Evolutionary conservation across 495 filamentous ascomycete species (phyloP).

Genomic region (Aspergillus kassunensis): DNA sequence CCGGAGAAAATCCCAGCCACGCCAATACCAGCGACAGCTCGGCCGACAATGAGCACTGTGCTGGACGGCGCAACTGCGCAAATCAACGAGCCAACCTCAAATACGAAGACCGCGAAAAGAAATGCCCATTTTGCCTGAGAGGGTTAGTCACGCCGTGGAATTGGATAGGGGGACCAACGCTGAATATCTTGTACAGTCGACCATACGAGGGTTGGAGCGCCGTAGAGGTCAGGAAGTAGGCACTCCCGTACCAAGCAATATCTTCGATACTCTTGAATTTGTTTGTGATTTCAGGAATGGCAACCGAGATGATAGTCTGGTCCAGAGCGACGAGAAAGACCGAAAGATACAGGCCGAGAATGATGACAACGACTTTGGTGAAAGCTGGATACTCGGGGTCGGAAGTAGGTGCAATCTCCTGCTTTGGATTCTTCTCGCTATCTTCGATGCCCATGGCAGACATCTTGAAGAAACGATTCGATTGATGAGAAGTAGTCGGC

Average conservation of each 20-base stretch:
- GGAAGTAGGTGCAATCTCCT: neutral
- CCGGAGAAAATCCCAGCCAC: conserved; percentile 73
- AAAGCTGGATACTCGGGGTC: conserved; percentile 5
- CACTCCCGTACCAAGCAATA: conserved; percentile 46
- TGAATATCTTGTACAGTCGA: conserved; percentile 30
- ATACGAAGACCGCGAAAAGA: conserved; percentile 57
- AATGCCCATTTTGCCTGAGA: conserved; percentile 43
- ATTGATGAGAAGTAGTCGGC: no score
- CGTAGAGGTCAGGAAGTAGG: conserved; percentile 33
- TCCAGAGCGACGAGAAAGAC: conserved; percentile 51
- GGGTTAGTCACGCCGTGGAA: neutral
- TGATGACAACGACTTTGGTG: conserved; percentile 12
- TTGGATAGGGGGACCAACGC: conserved; percentile 3
- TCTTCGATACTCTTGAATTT: conserved; percentile 39
- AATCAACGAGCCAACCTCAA: conserved; percentile 67
- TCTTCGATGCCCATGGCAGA: neutral
- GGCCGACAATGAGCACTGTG: conserved; percentile 63
- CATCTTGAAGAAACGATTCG: neutral
- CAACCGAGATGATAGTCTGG: conserved; percentile 43
- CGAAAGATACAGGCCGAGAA: conserved; percentile 34
- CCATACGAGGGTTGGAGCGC: conserved; percentile 32
- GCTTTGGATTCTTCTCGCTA: conserved; percentile 4
- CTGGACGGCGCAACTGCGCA: conserved; percentile 66
- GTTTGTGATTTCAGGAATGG: conserved; percentile 37
- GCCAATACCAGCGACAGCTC: conserved; percentile 72